Base-by-base conservation (phyloP, 257 asterid genomes). In the Jacaranda copaia region DNA sequence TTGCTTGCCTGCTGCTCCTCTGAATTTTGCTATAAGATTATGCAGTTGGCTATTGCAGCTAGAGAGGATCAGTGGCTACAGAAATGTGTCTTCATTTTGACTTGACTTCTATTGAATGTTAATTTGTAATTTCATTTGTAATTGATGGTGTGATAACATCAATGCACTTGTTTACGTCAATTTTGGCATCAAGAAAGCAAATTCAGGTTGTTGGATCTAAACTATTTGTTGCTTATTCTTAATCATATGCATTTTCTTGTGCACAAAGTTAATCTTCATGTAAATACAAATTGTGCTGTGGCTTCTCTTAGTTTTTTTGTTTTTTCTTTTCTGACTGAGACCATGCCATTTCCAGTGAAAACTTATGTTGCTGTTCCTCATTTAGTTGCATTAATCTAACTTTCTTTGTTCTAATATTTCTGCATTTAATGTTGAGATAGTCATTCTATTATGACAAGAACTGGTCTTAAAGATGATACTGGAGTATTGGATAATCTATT, bases 31-130 rank as follows among this genome's bases (percentile, higher is more conserved):
- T 46, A 36, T 75, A 68, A 66, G 58, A 64, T 19, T 42, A 16
- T 64, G 83, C 74, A 63, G 48, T 56, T 43, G 57, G 68, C 43
- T 36, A 42, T 45, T 9, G n/a, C 40, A 39, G 39, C 61, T 74
- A 72, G 81, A 70, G 75, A 67, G 19, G 57, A 72, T 51, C 52
- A 38, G 36, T 55, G 75, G 59, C 56, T 11, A 60, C 48, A 6
- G 42, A 46, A 48, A 49, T 57, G 69, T 49, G 8, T 32, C 70
- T 12, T 70, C 55, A 68, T 67, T 70, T 57, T 64, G 36, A 38
- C 49, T 56, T 60, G 59, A 70, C 66, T 11, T 7, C 52, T 19
- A 62, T 20, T 62, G 73, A 61, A 13, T 32, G 52, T 46, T 57
- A 4, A 15, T 8, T 67, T 53, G 39, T 61, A 58, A 15, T 36